A percentile compares a stretch with the other conserved stretches of the same genome.
These are phyloP conservation scores for Cerrena zonata DNA, from an alignment of 1,284 basidiomycete genomes.

Conservation along the genomic window DNA sequence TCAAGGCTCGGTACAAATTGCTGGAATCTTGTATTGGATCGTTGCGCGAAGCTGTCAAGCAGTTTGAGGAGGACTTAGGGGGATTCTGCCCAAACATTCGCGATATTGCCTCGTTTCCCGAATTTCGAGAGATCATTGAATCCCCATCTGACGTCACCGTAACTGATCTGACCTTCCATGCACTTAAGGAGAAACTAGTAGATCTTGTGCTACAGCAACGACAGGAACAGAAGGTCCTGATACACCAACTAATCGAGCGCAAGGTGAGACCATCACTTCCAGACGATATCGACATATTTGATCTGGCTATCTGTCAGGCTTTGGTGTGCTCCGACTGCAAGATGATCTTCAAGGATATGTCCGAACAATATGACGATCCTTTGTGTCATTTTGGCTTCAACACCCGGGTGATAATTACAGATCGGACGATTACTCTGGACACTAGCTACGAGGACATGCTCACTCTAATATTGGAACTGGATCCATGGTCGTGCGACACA, in stretches of 20 bases:
- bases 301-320: neutral
- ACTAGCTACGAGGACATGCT: neutral
- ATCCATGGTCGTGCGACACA: neutral
- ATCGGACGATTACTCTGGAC: neutral
- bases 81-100: neutral
- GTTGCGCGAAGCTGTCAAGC: neutral
- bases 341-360: neutral
- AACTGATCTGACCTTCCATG: neutral
- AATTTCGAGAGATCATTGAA: neutral
- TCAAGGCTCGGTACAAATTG: neutral
- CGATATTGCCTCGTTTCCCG: slow-evolving; percentile 1
- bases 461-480: neutral
- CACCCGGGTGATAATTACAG: neutral
- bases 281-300: neutral
- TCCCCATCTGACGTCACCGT: neutral
- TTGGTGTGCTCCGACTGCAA: neutral
- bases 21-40: neutral
- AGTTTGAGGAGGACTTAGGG: neutral
- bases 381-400: neutral
- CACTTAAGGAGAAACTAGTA: neutral
- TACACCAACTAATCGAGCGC: neutral
- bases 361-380: neutral
- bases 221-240: neutral
- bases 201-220: neutral
- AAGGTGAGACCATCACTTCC: neutral